phyloP scores from a whole-genome alignment of 176 grass and related monocot species.

The Tillandsia leiboldiana region DNA sequence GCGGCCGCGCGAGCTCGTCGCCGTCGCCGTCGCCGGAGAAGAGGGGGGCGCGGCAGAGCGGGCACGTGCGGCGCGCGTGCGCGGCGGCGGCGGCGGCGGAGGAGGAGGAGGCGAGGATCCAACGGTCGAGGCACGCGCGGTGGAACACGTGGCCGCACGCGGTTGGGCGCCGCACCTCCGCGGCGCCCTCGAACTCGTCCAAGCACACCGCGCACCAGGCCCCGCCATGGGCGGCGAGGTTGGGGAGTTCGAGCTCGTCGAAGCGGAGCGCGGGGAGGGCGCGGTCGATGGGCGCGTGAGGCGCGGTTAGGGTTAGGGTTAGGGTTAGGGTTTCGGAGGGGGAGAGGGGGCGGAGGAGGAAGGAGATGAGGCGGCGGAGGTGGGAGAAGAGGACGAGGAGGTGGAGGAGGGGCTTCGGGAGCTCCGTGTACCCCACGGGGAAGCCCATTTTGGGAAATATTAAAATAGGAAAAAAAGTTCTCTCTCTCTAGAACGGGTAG shows the following conservation, averaged over 20 bases:
- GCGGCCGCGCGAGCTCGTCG: not conserved
- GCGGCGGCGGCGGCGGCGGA: conserved; percentile 71
- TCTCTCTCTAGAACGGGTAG: too few relatives aligned
- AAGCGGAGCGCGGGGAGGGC: conserved; percentile 61
- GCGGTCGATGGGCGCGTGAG: conserved; percentile 39
- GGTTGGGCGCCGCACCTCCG: conserved; percentile 62
- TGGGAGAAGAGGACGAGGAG: conserved; percentile 52
- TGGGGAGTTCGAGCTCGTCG: conserved; percentile 39
- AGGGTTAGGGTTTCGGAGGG: conserved; percentile 28
- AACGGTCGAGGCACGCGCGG: conserved; percentile 75
- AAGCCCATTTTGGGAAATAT: conserved; percentile 46
- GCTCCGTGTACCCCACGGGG: conserved; percentile 73
- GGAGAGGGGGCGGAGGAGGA: conserved; percentile 74
- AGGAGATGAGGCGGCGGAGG: conserved; percentile 56
- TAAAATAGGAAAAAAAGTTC: too few relatives aligned
- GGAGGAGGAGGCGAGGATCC: conserved; percentile 60
- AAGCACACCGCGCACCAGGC: conserved; percentile 69
- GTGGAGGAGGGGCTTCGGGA: conserved; percentile 65
- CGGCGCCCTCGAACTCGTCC: conserved; percentile 40
- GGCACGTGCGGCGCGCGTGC: conserved; percentile 52
- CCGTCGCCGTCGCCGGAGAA: not conserved
- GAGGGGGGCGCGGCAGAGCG: not conserved
- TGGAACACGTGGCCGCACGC: conserved; percentile 92
- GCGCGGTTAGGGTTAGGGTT: conserved; percentile 3
- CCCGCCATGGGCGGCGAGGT: conserved; percentile 4